Base-by-base conservation (phyloP, 208 protist genomes). In the Willaertia magna region DNA sequence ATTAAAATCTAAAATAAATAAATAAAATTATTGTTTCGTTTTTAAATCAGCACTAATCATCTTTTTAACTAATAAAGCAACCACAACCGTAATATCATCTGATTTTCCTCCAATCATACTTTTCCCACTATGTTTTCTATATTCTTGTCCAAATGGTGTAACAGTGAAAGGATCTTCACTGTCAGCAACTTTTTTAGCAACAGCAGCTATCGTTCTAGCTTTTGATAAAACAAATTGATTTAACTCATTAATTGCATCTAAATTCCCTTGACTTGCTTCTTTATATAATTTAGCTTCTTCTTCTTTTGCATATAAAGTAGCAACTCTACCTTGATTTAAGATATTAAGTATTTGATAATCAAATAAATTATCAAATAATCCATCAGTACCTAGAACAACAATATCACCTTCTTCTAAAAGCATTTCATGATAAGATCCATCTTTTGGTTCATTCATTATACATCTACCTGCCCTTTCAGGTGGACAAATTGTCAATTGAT, bases 321-420 rank as follows among this genome's bases (percentile, higher is more conserved):
- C n/a, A n/a, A n/a, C n/a, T 67, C 34, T 16, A 2, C 55, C 55
- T 67, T 67, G 55, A n/a, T 67, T 61, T 4, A 83, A 20, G 34
- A 83, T 42, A 26, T 83, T 16, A 18, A 55, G 34, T 59, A 83
- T 55, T 39, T 55, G 14, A 18, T 47, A 40, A 83, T 83, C 78
- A 51, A 95, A 96, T 85, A 91, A 90, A 89, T 97, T 97, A 88
- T 97, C 95, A 86, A 96, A 97, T 67, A 96, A 92, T n/a, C 95
- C 95, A 87, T 97, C 95, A 26, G 94, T 96, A 85, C 91, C 95
- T 79, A 96, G 85, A 42, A 97, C 89, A 12, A 97, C 88, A n/a
- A 97, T 93, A 86, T 97, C 95, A 79, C 94, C 94, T 87, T 94
- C 93, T 87, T 86, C 88, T 92, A 88, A 94, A 93, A 20, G 85